A percentile compares a stretch with the other conserved stretches of the same genome.
Evolutionary conservation across 2,329 filamentous ascomycete genomes (phyloP).

Genomic region (Aspergillus pseudoglaucus): DNA sequence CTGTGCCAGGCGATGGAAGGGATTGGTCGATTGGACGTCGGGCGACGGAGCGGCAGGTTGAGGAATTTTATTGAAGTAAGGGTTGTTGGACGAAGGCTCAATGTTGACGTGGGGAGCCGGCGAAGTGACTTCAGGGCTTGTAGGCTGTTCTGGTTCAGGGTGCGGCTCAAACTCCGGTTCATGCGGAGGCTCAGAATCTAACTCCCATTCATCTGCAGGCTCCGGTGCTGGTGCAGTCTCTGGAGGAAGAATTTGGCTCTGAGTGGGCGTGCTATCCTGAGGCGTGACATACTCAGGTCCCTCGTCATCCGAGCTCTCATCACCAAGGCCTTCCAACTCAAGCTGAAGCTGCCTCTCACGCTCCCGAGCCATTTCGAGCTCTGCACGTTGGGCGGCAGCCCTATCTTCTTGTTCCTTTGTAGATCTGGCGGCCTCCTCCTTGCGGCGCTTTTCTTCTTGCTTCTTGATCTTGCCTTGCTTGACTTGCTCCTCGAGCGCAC

Average conservation of each 20-base stretch:
- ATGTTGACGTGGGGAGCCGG: slow-evolving; percentile 48
- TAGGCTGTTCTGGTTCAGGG: slow-evolving; percentile 45
- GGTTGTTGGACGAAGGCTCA: slow-evolving; percentile 81
- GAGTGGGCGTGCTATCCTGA: slow-evolving; percentile 53
- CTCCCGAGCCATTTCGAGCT: slow-evolving; percentile 86
- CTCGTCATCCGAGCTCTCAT: slow-evolving; percentile 75
- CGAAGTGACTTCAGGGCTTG: slow-evolving; percentile 43
- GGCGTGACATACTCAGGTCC: slow-evolving; percentile 64
- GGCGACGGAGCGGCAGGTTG: slow-evolving; percentile 48
- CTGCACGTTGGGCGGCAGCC: slow-evolving; percentile 75
- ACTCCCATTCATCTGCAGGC: slow-evolving; percentile 29
- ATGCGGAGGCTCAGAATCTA: slow-evolving; percentile 27
- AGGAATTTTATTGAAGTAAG: slow-evolving; percentile 85
- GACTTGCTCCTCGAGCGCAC: slow-evolving; percentile 88
- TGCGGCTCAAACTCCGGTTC: slow-evolving; percentile 13
- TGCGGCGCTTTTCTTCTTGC: slow-evolving; percentile 88
- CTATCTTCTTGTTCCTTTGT: slow-evolving; percentile 82
- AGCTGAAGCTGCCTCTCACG: slow-evolving; percentile 82
- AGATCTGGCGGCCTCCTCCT: slow-evolving; percentile 80
- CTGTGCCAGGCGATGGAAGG: slow-evolving; percentile 81
- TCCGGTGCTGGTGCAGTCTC: slow-evolving; percentile 18
- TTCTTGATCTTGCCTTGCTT: slow-evolving; percentile 90
- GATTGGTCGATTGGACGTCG: slow-evolving; percentile 74
- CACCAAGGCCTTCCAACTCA: slow-evolving; percentile 73
- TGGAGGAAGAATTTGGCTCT: slow-evolving; percentile 48